Conservation (phyloP, 2,329 filamentous ascomycete species). For the Aspergillus awamori region DNA sequence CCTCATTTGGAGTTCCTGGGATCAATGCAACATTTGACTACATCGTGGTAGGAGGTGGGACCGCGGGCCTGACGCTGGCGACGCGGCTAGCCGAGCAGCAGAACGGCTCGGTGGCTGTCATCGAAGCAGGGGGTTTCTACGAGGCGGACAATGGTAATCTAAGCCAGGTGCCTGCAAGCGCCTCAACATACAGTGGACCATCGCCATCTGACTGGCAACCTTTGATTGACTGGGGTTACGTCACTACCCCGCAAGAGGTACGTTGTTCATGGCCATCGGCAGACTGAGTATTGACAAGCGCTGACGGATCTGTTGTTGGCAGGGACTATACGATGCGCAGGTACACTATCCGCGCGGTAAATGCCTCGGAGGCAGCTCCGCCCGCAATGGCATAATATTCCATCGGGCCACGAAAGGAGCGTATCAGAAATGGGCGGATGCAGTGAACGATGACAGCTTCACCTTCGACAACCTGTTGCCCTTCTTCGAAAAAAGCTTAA, state of each 20-base stretch:
- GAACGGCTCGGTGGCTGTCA: conserved; percentile 29
- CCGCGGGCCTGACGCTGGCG: conserved; percentile 23
- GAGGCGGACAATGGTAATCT: conserved; percentile 33
- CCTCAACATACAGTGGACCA: conserved; percentile 22
- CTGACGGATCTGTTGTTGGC: too few relatives aligned
- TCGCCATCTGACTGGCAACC: conserved; percentile 24
- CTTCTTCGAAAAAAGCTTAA: conserved; percentile 14
- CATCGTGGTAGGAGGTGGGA: conserved; percentile 29
- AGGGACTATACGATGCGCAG: conserved; percentile 8
- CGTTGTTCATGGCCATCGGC: neutral
- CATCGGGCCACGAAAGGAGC: conserved; percentile 32
- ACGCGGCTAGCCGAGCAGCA: conserved; percentile 26
- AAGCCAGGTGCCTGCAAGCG: conserved; percentile 27
- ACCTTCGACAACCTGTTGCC: conserved; percentile 12
- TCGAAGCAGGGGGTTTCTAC: conserved; percentile 36
- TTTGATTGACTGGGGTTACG: conserved; percentile 30
- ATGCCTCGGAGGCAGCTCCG: conserved; percentile 18
- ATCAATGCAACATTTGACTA: conserved; percentile 22
- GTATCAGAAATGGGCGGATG: conserved; percentile 38
- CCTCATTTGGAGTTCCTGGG: conserved; percentile 10
- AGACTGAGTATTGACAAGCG: neutral
- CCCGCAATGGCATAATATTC: conserved; percentile 30
- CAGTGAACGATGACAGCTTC: conserved; percentile 30
- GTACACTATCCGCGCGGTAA: conserved; percentile 31
- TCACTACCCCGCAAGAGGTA: conserved; percentile 23